Evolutionary conservation across 2,329 filamentous ascomycete species (phyloP).

Genomic region (Neonectria punicea): DNA sequence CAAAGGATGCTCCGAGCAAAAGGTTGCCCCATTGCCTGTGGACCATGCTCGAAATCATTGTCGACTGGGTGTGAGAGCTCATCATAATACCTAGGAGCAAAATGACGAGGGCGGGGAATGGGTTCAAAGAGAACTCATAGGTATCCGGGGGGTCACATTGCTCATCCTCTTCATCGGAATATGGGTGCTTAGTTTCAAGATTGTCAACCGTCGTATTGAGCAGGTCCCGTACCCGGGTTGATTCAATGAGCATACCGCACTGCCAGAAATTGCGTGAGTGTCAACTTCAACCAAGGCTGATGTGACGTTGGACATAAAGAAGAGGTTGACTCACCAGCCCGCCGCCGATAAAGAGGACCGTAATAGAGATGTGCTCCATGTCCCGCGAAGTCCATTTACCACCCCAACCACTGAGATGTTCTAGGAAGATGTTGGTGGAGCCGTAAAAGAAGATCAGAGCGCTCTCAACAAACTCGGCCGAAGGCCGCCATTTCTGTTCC

Average conservation of each 20-base stretch:
- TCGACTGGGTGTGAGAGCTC: constrained; percentile 87
- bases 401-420: constrained; percentile 82
- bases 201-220: constrained; percentile 65
- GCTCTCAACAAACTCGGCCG: constrained; percentile 90
- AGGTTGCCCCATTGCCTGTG: constrained; percentile 94
- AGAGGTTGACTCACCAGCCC: constrained; percentile 72
- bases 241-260: constrained; percentile 89
- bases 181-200: constrained; percentile 45
- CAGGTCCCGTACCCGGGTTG: constrained; percentile 72
- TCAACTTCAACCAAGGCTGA: background rate
- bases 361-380: constrained; percentile 92
- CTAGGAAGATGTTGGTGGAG: constrained; percentile 88
- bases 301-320: too few species aligned
- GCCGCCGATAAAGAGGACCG: constrained; percentile 92
- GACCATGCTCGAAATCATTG: constrained; percentile 88
- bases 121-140: constrained; percentile 84
- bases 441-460: constrained; percentile 92
- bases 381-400: constrained; percentile 80
- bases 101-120: constrained; percentile 87
- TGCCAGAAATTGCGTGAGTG: constrained; percentile 47
- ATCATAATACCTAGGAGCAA: constrained; percentile 93
- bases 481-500: constrained; percentile 75
- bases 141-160: constrained; percentile 68
- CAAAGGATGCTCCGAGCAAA: constrained; percentile 81
- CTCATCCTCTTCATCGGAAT: constrained; percentile 58